Conservation (phyloP, 805 yeast genomes). For the Candida ovalis region DNA sequence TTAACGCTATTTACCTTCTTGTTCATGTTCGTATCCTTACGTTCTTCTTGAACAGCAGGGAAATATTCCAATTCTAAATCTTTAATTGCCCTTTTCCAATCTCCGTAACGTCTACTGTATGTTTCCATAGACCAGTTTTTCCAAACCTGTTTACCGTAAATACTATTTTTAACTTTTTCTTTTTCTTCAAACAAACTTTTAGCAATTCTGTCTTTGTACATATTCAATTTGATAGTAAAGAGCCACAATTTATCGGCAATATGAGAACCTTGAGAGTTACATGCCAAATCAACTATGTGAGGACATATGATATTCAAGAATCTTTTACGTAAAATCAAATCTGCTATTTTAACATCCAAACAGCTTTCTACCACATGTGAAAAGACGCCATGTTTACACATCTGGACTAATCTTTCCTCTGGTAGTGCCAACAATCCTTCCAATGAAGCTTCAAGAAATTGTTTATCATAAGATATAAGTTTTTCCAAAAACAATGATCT, state of each 20-base stretch:
- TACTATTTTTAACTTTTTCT: conserved; percentile 74
- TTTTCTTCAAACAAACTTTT: conserved; percentile 55
- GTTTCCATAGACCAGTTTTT: conserved; percentile 90
- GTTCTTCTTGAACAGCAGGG: not conserved
- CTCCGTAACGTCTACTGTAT: conserved; percentile 66
- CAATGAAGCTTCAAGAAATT: conserved; percentile 54
- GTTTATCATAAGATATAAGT: conserved; percentile 62
- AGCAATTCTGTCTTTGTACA: conserved; percentile 85
- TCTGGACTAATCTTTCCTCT: conserved; percentile 56
- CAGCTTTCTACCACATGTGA: conserved; percentile 81
- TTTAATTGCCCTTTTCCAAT: conserved; percentile 70
- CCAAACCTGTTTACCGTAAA: conserved; percentile 91
- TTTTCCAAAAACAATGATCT: conserved; percentile 71
- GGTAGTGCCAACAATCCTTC: conserved; percentile 60
- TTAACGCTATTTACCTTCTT: not conserved
- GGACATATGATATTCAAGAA: conserved; percentile 59
- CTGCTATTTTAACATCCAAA: conserved; percentile 45
- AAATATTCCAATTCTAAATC: conserved; percentile 3
- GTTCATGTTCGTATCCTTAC: not conserved
- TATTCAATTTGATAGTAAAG: conserved; percentile 71
- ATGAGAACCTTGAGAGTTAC: conserved; percentile 90
- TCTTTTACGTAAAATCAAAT: conserved; percentile 52
- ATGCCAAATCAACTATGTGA: conserved; percentile 56
- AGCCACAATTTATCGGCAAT: conserved; percentile 81
- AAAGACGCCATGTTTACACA: conserved; percentile 87